A percentile compares a stretch with the other conserved stretches of the same genome.
These are phyloP conservation scores for Mortierella antarctica DNA, from an alignment of 192 early-diverging fungal species.

Conservation along the genomic window DNA sequence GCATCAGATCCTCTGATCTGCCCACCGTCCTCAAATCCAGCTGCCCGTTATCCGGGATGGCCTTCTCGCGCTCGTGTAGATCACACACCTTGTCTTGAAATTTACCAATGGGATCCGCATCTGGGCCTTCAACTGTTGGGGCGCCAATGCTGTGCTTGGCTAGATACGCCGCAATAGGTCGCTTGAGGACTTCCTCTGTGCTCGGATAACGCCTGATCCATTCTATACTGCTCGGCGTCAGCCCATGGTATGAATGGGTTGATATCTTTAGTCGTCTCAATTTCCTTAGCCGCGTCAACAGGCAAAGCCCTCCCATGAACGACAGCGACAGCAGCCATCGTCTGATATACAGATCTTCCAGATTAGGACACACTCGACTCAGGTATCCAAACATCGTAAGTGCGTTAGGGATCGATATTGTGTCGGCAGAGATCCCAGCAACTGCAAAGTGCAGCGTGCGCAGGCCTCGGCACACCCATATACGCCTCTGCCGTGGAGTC, in stretches of 20 bases:
- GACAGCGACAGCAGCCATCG: not conserved
- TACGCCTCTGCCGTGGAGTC: no score
- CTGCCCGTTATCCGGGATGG: not conserved
- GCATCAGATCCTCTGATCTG: not conserved
- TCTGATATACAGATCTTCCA: not conserved
- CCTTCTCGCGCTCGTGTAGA: not conserved
- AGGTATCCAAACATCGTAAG: slow-evolving; percentile 10
- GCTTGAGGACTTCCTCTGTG: not conserved
- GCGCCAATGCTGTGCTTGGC: no score
- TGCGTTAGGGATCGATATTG: not conserved
- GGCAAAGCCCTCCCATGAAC: not conserved
- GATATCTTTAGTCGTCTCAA: not conserved
- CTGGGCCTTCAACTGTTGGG: not conserved
- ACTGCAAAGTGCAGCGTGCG: not conserved
- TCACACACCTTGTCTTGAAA: not conserved
- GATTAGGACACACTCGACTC: not conserved
- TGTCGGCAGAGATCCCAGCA: not conserved
- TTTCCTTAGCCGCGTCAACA: not conserved
- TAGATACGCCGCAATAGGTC: not conserved
- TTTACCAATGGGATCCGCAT: not conserved
- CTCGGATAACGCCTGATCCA: not conserved
- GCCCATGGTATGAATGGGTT: not conserved
- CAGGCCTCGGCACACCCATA: not conserved
- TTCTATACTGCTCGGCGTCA: not conserved
- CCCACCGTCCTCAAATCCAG: not conserved